phyloP scores from a whole-genome alignment of 1,284 basidiomycete species.

The Cryptococcus floricola region DNA sequence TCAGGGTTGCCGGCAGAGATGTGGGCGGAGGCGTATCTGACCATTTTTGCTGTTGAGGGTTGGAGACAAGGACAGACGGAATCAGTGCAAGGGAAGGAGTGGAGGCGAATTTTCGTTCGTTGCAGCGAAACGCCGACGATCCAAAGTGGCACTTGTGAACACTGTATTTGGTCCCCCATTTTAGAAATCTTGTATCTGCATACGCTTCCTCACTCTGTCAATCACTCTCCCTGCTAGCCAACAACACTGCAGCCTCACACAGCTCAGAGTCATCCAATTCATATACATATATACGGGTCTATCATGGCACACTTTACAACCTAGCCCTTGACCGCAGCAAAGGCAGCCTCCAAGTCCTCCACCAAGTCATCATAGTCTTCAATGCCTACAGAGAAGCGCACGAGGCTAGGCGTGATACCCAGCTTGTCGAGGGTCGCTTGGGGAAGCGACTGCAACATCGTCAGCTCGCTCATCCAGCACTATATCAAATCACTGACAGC shows the following conservation, averaged over 20 bases:
- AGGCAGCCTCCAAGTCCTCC: conserved; percentile 66
- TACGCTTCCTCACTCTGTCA: no score
- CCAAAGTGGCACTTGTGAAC: background rate
- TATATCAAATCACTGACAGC: conserved; percentile 17
- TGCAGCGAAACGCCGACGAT: background rate
- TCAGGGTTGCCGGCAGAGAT: conserved; percentile 82
- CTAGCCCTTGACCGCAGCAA: conserved; percentile 47
- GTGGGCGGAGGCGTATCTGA: conserved; percentile 81
- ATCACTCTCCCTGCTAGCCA: no score
- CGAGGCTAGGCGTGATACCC: conserved; percentile 75
- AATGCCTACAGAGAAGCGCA: conserved; percentile 80
- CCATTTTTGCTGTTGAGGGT: conserved; percentile 48
- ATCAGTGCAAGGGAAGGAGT: no score
- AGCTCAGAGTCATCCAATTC: background rate
- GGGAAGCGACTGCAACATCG: conserved; percentile 56
- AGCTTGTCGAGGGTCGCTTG: conserved; percentile 63
- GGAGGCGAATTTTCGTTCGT: background rate
- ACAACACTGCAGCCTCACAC: no score
- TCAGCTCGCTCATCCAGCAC: background rate
- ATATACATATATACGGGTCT: no score
- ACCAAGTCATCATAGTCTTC: conserved; percentile 83
- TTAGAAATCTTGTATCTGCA: no score
- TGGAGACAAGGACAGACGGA: background rate
- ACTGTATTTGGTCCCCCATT: background rate
- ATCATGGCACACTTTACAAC: no score